phyloP scores from a whole-genome alignment of 1,284 basidiomycete species.

The Blastosporella zonata region DNA sequence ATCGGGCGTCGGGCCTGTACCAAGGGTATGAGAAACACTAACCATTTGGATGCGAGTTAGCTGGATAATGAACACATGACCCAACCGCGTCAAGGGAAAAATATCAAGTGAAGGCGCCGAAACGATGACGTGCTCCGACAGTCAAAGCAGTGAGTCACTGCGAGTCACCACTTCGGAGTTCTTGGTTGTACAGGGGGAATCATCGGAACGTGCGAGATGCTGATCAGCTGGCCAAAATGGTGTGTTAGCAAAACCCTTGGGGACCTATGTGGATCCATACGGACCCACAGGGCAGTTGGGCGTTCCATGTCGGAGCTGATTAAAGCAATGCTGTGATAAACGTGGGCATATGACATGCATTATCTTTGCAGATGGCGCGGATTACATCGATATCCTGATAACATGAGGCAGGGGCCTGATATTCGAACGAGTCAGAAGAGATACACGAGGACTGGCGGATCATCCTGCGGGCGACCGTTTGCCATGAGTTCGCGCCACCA shows the following conservation, averaged over 20 bases:
- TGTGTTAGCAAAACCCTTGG: background rate
- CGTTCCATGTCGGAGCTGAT: slow-evolving; percentile 1
- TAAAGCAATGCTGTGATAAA: slow-evolving; percentile 2
- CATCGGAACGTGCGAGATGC: background rate
- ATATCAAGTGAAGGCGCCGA: background rate
- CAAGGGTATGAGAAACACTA: background rate
- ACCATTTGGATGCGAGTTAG: background rate
- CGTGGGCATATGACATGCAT: background rate
- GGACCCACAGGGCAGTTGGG: background rate
- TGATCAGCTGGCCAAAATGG: background rate
- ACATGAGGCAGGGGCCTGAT: background rate
- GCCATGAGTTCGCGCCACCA: slow-evolving; percentile 12
- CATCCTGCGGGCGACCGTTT: background rate
- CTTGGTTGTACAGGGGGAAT: background rate
- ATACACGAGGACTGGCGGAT: slow-evolving; percentile 11
- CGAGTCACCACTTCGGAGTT: background rate
- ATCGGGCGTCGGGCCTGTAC: slow-evolving; percentile 1
- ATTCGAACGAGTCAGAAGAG: background rate
- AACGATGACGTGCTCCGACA: background rate
- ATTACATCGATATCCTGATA: background rate
- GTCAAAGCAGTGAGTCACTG: background rate
- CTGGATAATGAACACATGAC: background rate
- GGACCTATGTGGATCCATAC: slow-evolving; percentile 9
- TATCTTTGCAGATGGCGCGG: background rate
- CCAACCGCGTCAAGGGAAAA: background rate